A percentile compares a stretch with the other conserved stretches of the same genome.
phyloP scores from a whole-genome alignment of 495 filamentous ascomycete species.

The Immersiella caudata region DNA sequence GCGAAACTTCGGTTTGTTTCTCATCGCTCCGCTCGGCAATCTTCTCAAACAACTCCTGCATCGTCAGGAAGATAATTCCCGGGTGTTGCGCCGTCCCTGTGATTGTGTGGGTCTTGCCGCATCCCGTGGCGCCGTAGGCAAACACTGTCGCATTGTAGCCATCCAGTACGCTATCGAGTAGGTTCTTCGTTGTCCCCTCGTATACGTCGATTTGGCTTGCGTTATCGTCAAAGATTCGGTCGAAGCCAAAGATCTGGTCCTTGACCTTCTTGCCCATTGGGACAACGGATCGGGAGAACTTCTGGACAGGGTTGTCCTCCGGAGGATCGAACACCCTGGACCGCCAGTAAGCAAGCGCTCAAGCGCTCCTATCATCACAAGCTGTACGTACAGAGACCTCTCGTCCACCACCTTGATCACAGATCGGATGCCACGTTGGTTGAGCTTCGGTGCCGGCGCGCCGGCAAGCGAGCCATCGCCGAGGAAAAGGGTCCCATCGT shows the following conservation, averaged over 20 bases:
- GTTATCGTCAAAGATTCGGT: constrained; percentile 96
- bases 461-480: constrained; percentile 91
- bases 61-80: constrained; percentile 97
- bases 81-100: constrained; percentile 86
- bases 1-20: constrained; percentile 84
- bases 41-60: constrained; percentile 97
- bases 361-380: neutral
- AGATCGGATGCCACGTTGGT: constrained; percentile 81
- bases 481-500: constrained; percentile 89
- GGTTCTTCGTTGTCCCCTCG: constrained; percentile 83
- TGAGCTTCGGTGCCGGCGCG: constrained; percentile 79
- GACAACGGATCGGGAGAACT: constrained; percentile 80
- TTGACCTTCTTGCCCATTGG: constrained; percentile 89
- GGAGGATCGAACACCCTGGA: constrained; percentile 95
- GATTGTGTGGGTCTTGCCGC: constrained; percentile 98
- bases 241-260: constrained; percentile 97
- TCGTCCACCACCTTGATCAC: constrained; percentile 98
- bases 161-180: constrained; percentile 93
- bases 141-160: constrained; percentile 99
- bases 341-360: constrained; percentile 3
- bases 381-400: constrained; percentile 78
- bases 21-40: constrained; percentile 83
- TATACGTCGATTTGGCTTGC: constrained; percentile 92
- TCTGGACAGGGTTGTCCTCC: constrained; percentile 93
- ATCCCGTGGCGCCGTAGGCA: constrained; percentile 96